These are phyloP conservation scores for Puccinia horiana DNA, from an alignment of 1,284 basidiomycete genomes.

Conservation along the genomic window DNA sequence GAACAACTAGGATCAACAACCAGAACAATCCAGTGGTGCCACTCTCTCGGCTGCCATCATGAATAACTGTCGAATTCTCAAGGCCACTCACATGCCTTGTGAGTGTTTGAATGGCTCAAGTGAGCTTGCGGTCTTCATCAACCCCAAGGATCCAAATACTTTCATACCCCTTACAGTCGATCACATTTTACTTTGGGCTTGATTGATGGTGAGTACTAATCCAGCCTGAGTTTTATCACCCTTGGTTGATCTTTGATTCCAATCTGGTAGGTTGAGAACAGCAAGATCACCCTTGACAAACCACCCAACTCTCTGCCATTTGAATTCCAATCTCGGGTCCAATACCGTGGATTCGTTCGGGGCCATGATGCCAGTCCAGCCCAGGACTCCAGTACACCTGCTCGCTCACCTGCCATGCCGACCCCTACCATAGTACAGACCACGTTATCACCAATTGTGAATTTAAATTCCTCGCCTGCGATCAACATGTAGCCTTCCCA, in stretches of 20 bases:
- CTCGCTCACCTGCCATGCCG: too few species aligned
- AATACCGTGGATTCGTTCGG: background rate
- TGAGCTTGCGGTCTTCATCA: background rate
- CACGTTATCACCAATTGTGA: too few species aligned
- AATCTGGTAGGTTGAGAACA: background rate
- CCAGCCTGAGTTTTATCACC: background rate
- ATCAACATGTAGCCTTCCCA: too few species aligned
- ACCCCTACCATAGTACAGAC: too few species aligned
- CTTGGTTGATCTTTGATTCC: background rate
- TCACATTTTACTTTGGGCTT: background rate
- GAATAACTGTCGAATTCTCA: background rate
- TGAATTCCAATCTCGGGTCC: background rate
- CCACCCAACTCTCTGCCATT: background rate
- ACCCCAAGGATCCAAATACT: background rate
- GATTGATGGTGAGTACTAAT: background rate
- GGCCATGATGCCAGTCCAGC: background rate
- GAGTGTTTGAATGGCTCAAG: background rate
- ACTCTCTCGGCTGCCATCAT: too few species aligned
- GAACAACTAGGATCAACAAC: background rate
- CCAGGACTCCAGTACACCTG: too few species aligned
- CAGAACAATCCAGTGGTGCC: too few species aligned
- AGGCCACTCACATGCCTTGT: background rate
- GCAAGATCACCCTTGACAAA: background rate
- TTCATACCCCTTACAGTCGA: background rate
- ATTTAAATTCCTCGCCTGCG: too few species aligned